These are phyloP conservation scores for Actinomortierella wolfii DNA, from an alignment of 371 early-diverging fungal genomes.

Conservation along the genomic window DNA sequence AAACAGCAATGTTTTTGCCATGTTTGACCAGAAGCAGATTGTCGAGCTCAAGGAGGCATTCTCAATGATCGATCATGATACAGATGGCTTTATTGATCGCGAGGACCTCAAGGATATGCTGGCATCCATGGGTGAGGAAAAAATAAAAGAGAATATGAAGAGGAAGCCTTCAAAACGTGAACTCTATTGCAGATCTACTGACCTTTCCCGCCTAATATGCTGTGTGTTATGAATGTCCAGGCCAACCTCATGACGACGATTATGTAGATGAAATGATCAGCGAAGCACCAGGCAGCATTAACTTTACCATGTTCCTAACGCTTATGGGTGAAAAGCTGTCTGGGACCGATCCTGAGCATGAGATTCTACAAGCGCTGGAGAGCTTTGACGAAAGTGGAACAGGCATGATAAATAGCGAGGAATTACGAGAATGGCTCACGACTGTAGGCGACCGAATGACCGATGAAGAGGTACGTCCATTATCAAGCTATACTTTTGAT, in stretches of 20 bases:
- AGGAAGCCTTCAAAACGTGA: neutral
- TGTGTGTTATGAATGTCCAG: constrained; percentile 41
- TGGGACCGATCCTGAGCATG: constrained; percentile 88
- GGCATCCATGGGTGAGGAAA: constrained; percentile 66
- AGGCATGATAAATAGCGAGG: constrained; percentile 83
- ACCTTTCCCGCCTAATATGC: neutral
- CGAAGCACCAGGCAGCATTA: constrained; percentile 87
- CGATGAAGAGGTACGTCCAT: constrained; percentile 76
- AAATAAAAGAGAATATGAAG: constrained; percentile 2
- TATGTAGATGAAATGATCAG: constrained; percentile 91
- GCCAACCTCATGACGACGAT: constrained; percentile 81
- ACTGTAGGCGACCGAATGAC: constrained; percentile 92
- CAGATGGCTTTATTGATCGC: constrained; percentile 83
- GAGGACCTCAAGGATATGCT: constrained; percentile 92
- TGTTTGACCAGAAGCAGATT: constrained; percentile 97
- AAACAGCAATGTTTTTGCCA: constrained; percentile 98
- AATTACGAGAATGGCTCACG: constrained; percentile 83
- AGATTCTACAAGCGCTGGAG: constrained; percentile 86
- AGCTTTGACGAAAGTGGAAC: constrained; percentile 84
- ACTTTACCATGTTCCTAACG: constrained; percentile 94
- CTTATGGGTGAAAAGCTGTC: constrained; percentile 93
- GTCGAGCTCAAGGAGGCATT: constrained; percentile 96
- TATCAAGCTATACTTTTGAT: too few species aligned
- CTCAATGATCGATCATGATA: constrained; percentile 90
- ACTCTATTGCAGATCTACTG: constrained; percentile 1